A percentile compares a stretch with the other conserved stretches of the same genome.
Evolutionary conservation across 805 yeast genomes (phyloP).

Genomic region (Torulaspora maleeae): DNA sequence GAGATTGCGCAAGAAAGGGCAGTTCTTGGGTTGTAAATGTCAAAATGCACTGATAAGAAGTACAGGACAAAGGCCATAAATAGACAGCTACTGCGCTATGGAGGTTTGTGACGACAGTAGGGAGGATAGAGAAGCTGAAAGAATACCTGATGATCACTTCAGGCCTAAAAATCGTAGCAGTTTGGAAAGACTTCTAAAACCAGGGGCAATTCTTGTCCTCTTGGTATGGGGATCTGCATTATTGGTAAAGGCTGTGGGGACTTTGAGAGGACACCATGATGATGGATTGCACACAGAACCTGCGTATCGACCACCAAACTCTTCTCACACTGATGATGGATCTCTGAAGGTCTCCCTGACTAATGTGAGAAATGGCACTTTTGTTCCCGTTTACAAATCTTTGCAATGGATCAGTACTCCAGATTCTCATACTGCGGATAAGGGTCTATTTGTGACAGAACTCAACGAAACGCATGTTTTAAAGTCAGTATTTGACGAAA

Average conservation of each 20-base stretch:
- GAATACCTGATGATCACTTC: slow-evolving; percentile 17
- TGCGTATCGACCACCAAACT: slow-evolving; percentile 14
- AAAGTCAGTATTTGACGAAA: slow-evolving; percentile 40
- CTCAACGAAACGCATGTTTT: slow-evolving; percentile 49
- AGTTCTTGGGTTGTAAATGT: too few species aligned
- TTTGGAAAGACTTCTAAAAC: slow-evolving; percentile 11
- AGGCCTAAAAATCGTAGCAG: slow-evolving; percentile 5
- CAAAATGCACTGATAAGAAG: neutral
- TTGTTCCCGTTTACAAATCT: slow-evolving; percentile 47
- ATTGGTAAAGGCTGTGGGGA: slow-evolving; percentile 13
- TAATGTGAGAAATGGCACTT: slow-evolving; percentile 51
- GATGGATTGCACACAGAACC: neutral
- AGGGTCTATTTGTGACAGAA: slow-evolving; percentile 60
- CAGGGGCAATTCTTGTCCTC: slow-evolving; percentile 16
- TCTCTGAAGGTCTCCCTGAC: slow-evolving; percentile 37
- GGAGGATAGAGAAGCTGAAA: slow-evolving; percentile 12
- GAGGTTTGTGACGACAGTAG: neutral
- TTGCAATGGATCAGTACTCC: slow-evolving; percentile 65
- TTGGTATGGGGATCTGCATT: slow-evolving; percentile 27
- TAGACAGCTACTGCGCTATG: neutral
- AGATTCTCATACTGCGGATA: slow-evolving; percentile 47
- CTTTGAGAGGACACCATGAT: neutral
- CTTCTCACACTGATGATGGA: slow-evolving; percentile 21
- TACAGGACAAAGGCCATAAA: neutral
- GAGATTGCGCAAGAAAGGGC: neutral